Base-by-base conservation (phyloP, 768 basidiomycete genomes). In the Suillus plorans region DNA sequence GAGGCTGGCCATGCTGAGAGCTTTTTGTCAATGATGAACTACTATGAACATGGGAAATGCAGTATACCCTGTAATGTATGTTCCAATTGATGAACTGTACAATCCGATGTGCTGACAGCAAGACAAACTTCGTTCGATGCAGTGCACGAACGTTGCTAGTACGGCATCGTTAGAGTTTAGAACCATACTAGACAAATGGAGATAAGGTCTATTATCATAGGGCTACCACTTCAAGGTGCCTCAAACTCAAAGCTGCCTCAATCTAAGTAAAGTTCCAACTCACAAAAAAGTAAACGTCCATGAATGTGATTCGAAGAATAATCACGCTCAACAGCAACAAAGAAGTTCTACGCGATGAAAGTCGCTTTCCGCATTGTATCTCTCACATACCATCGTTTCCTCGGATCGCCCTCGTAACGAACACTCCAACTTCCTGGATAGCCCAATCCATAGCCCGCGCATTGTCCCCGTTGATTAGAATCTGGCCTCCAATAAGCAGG, bases 401-500 rank as follows among this genome's bases (percentile, higher is more conserved):
- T 61, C 12, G 61, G 63, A 44, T 64, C 63, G 10, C 63, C 63
- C 14, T 64, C 63, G 28, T 64, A 64, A n/a, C 56, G 28, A 64
- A 69, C 59, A 41, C 65, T 68, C 74, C 73, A 76, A 49, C 63
- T 71, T 45, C 74, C 71, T 28, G 76, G 76, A 67, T 77, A 76
- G 0, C 75, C 75, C 18, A 76, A 39, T 2, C 68, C 75, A 63
- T 77, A 76, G 16, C 76, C 75, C 67, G 71, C 56, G 64, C 73
- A 72, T 63, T 69, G 70, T 39, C 69, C 74, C 25, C 62, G 69
- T 56, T 69, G 9, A 5, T 44, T 63, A 28, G 67, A 52, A 6
- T 71, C 60, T 9, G 76, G 76, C 50, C 69, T 70, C 75, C 75
- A 76, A 62, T 74, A 76, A 55, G 69, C 67, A 34, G 76, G 70